Evolutionary conservation across 208 protist species (phyloP).

Genomic region (Trypanosomatidae sp.): DNA sequence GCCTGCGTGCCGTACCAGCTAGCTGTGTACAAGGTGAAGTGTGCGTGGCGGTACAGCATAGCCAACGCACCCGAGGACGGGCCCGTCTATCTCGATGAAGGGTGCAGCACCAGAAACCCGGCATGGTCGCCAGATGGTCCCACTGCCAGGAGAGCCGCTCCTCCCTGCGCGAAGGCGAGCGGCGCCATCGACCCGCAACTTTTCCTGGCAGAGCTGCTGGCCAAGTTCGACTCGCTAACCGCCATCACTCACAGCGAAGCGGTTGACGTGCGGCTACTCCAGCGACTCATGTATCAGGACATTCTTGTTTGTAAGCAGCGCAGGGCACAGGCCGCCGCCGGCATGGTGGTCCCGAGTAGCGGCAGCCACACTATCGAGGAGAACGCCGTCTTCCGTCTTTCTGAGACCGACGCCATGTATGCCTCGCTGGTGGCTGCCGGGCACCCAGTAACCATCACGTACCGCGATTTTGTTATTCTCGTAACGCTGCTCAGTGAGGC

Average conservation of each 20-base stretch:
- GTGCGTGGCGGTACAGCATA: slow-evolving; percentile 12
- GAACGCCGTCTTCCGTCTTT: slow-evolving; percentile 29
- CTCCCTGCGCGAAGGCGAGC: neutral
- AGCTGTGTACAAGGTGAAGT: slow-evolving; percentile 7
- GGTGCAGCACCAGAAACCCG: neutral
- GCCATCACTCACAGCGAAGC: slow-evolving; percentile 53
- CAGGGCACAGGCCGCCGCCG: slow-evolving; percentile 8
- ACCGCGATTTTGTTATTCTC: slow-evolving; percentile 39
- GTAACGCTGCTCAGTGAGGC: slow-evolving; percentile 43
- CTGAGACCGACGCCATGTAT: slow-evolving; percentile 25
- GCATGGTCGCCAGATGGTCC: neutral
- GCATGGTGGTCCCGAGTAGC: neutral
- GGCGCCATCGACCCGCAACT: slow-evolving; percentile 1
- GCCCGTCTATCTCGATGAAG: neutral
- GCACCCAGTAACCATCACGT: slow-evolving; percentile 33
- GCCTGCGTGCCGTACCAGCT: slow-evolving; percentile 24
- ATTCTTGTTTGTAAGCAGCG: slow-evolving; percentile 26
- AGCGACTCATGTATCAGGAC: slow-evolving; percentile 32
- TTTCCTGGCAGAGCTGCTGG: slow-evolving; percentile 32
- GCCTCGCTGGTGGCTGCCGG: slow-evolving; percentile 6
- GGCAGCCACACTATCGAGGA: slow-evolving; percentile 7
- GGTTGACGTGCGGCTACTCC: slow-evolving; percentile 37
- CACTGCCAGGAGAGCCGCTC: neutral
- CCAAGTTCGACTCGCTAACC: slow-evolving; percentile 30
- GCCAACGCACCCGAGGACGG: slow-evolving; percentile 8